Conservation (phyloP, 75 land plant genomes). For the Adiantum capillusveneris region DNA sequence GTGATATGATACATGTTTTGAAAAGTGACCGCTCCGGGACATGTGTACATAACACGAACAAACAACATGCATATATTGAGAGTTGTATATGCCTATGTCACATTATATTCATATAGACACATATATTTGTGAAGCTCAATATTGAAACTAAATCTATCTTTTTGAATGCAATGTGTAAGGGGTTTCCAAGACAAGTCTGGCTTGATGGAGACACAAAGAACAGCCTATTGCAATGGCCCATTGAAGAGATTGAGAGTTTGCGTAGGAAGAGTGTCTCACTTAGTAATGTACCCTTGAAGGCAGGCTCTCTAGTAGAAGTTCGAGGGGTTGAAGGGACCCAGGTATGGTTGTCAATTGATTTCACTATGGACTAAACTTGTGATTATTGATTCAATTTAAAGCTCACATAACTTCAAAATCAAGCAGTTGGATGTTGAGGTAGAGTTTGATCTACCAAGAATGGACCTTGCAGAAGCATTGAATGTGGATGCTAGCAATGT, state of each 20-base stretch:
- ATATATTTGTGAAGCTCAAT: too few species aligned
- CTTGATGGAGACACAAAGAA: neutral
- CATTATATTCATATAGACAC: too few species aligned
- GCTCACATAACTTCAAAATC: neutral
- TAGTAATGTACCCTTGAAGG: neutral
- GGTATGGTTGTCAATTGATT: neutral
- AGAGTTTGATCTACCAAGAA: constrained; percentile 29
- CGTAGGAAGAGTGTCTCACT: neutral
- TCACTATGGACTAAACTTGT: too few species aligned
- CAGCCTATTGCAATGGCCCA: constrained; percentile 1
- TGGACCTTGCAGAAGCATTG: constrained; percentile 19
- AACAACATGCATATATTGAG: too few species aligned
- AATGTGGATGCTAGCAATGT: constrained; percentile 13
- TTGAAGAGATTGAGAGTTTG: neutral
- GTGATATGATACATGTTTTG: too few species aligned
- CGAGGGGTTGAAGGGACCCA: constrained; percentile 11
- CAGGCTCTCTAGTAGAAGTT: constrained; percentile 1
- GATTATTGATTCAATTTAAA: too few species aligned
- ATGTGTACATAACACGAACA: too few species aligned
- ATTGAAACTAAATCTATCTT: too few species aligned
- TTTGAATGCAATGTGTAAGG: constrained; percentile 7
- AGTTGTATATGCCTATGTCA: too few species aligned
- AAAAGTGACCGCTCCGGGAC: too few species aligned
- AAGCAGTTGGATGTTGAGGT: constrained; percentile 58
- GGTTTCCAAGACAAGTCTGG: neutral